A percentile compares a stretch with the other conserved stretches of the same genome.
These are phyloP conservation scores for Limnanthes douglasii DNA, from an alignment of 345 rosid genomes.

Conservation along the genomic window DNA sequence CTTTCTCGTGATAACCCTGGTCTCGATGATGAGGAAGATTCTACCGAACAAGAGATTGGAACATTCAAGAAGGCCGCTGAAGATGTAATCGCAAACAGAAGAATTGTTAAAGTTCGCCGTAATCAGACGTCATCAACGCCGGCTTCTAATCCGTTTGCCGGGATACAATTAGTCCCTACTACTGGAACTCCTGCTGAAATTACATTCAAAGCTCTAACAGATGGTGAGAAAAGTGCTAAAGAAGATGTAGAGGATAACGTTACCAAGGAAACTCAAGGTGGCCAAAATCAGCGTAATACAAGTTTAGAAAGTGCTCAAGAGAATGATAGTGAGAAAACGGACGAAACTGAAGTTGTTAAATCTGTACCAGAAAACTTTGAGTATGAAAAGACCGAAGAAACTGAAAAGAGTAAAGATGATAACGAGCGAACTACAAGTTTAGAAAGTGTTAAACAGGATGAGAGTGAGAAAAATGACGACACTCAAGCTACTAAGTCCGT, in stretches of 20 bases:
- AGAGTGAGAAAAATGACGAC: too few relatives aligned
- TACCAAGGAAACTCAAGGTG: constrained; percentile 6
- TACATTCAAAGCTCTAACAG: constrained; percentile 8
- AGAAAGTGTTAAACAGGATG: too few relatives aligned
- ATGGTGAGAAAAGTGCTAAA: constrained; percentile 12
- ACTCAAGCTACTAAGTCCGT: too few relatives aligned
- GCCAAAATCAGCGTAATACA: too few relatives aligned
- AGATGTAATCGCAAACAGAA: constrained; percentile 50
- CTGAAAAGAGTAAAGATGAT: too few relatives aligned
- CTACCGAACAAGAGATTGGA: constrained; percentile 35
- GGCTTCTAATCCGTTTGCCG: constrained; percentile 56
- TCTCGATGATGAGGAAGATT: constrained; percentile 51
- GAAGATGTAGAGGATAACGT: constrained; percentile 14
- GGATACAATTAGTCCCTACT: constrained; percentile 33
- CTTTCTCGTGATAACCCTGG: constrained; percentile 53
- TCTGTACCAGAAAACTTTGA: too few relatives aligned
- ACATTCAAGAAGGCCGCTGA: constrained; percentile 66
- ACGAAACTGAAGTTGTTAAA: too few relatives aligned
- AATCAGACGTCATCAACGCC: constrained; percentile 21
- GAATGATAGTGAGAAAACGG: constrained; percentile 6
- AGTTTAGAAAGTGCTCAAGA: too few relatives aligned
- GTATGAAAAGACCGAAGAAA: too few relatives aligned
- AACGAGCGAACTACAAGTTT: too few relatives aligned
- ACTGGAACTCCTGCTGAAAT: constrained; percentile 8
- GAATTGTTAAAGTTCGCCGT: constrained; percentile 55